Evolutionary conservation across 345 rosid genomes (phyloP), one percentile per base, ranked within the genome.

Genomic region (Lagerstroemia speciosa): DNA sequence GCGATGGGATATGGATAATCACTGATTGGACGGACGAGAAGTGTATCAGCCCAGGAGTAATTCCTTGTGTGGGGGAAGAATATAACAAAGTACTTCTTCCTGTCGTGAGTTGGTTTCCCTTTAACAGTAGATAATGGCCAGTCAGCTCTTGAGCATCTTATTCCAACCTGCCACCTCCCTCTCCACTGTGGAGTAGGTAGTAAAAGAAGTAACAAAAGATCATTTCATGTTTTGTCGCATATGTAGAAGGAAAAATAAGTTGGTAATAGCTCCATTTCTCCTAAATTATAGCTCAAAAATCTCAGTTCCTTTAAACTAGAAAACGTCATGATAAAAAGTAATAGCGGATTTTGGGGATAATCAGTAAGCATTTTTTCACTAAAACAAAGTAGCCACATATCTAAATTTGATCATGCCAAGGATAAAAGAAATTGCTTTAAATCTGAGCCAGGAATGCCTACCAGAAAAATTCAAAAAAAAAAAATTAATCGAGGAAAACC

Each of bases 1-100:
- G 97, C 90, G 64, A 88, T 95, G 69, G 98, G 99, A 66, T 95
- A 79, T 22, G 99, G 99, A 52, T 77, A 84, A 79, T 92, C 98
- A 52, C 79, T 60, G 41, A 92, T 92, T 43, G 96, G 72, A 45
- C 80, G 83, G 34, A 90, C 97, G 36, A 90, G 96, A 71, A 85
- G 85, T 87, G 82, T 90, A 86, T 95, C 99, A 10, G 94, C 99
- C 98, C 97, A 95, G 19, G 97, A 94, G 82, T 95, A 90, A 79
- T 92, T 92, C 82, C 88, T 90, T 5, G 97, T 90, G 68, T 86
- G 93, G 9, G 99, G 99, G 24, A 95, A 95, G 78, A 85, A 95
- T 69, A 95, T 73, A 41, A 92, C 99, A 77, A 85, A 90, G 73
- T 92, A 95, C 75, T 90, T 80, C 81, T 95, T 95, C 60, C 97